Percentiles rank a stretch among this genome's conserved stretches.
Evolutionary conservation across 768 basidiomycete genomes (phyloP).

Genomic region (Trametes maxima): DNA sequence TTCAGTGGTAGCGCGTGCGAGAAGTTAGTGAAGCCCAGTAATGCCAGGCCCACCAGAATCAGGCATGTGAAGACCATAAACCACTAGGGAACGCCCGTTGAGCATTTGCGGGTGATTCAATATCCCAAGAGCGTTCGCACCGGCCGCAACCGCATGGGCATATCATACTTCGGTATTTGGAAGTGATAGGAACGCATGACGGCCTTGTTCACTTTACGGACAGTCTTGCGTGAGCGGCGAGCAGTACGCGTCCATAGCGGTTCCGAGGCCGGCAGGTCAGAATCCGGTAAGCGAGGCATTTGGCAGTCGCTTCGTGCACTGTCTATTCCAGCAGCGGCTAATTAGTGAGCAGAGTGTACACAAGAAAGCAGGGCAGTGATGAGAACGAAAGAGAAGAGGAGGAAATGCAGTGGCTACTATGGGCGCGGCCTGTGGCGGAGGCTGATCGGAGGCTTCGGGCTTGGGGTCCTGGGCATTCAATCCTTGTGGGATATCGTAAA

Average conservation of each 20-base stretch:
- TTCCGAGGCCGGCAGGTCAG: conserved; percentile 11
- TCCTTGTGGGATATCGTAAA: neutral
- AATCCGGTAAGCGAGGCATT: conserved; percentile 23
- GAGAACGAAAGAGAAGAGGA: neutral
- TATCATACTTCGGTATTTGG: conserved; percentile 63
- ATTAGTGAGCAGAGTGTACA: too few species aligned
- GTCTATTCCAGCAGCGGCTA: too few species aligned
- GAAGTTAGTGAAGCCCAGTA: conserved; percentile 79
- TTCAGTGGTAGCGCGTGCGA: conserved; percentile 66
- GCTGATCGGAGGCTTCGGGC: neutral
- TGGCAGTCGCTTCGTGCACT: neutral
- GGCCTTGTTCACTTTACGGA: conserved; percentile 51
- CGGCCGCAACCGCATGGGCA: conserved; percentile 73
- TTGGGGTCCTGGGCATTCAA: neutral
- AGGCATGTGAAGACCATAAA: conserved; percentile 72
- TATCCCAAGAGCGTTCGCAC: conserved; percentile 38
- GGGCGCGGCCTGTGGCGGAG: conserved; percentile 16
- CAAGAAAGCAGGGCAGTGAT: neutral
- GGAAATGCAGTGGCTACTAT: conserved; percentile 3
- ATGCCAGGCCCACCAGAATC: conserved; percentile 69
- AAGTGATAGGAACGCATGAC: conserved; percentile 75
- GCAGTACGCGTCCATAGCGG: conserved; percentile 27
- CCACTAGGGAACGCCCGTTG: conserved; percentile 54
- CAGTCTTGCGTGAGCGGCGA: conserved; percentile 37
- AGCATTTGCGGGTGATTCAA: neutral